Percentiles rank a stretch among this genome's conserved stretches.
These are phyloP conservation scores for Xylariales sp. DNA, from an alignment of 2,329 filamentous ascomycete species.

Conservation along the genomic window DNA sequence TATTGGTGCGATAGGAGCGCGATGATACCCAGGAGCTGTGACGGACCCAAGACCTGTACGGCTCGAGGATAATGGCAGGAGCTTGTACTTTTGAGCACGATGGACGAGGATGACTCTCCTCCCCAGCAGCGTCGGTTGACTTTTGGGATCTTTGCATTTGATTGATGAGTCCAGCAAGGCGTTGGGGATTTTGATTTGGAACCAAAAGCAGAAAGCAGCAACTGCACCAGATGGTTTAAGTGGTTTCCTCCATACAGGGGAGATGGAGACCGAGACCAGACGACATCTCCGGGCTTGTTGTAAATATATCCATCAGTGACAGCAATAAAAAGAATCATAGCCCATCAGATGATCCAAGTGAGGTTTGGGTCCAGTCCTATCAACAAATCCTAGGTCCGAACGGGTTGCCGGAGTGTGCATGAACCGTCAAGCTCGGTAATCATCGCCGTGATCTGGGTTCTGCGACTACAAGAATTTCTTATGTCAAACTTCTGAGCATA, in stretches of 20 bases:
- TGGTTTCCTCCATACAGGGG: not conserved
- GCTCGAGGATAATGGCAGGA: constrained; percentile 12
- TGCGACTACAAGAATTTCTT: too few species aligned
- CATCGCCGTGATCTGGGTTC: too few species aligned
- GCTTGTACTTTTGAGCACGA: constrained; percentile 16
- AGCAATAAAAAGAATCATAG: constrained; percentile 10
- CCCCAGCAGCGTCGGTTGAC: not conserved
- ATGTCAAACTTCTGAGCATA: too few species aligned
- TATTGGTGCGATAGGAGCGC: constrained; percentile 53
- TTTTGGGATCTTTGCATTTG: constrained; percentile 11
- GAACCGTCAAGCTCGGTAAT: too few species aligned
- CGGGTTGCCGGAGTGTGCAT: too few species aligned
- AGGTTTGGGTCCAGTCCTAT: too few species aligned
- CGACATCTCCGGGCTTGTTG: constrained; percentile 5
- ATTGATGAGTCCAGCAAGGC: constrained; percentile 12
- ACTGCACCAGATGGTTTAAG: constrained; percentile 8
- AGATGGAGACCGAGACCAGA: not conserved
- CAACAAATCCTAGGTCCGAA: too few species aligned
- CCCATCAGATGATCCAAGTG: not conserved
- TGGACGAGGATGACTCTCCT: constrained; percentile 1
- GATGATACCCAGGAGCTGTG: constrained; percentile 37
- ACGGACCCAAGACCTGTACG: constrained; percentile 12
- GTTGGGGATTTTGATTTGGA: constrained; percentile 11
- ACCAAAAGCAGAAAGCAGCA: constrained; percentile 11
- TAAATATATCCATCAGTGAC: constrained; percentile 11